Percentiles rank a stretch among this genome's conserved stretches.
Conservation (phyloP, 768 basidiomycete genomes). For the Mrakia gelida region DNA sequence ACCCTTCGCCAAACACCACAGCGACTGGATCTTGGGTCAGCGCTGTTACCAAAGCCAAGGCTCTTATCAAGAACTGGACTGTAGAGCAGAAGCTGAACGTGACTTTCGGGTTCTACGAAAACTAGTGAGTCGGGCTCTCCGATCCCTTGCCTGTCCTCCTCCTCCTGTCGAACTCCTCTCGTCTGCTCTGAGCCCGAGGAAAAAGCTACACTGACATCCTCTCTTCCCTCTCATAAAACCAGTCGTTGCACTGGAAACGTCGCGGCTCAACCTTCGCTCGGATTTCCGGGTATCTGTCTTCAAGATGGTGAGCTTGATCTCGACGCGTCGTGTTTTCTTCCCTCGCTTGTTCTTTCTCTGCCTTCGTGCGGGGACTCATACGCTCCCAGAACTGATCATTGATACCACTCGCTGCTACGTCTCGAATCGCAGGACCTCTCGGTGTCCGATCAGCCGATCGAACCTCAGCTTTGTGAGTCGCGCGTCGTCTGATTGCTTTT, state of each 20-base stretch:
- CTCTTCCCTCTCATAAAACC: background rate
- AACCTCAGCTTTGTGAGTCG: constrained; percentile 40
- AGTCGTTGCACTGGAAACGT: constrained; percentile 52
- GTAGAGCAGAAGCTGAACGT: constrained; percentile 57
- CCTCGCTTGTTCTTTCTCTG: background rate
- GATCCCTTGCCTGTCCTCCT: background rate
- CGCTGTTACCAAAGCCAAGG: constrained; percentile 41
- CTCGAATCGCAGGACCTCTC: constrained; percentile 40
- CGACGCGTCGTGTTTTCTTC: no score
- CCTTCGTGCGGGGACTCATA: no score
- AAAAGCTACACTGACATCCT: no score
- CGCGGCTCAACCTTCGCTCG: constrained; percentile 50
- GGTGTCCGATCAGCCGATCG: constrained; percentile 74
- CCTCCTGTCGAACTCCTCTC: background rate
- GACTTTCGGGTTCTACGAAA: constrained; percentile 49
- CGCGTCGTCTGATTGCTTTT: no score
- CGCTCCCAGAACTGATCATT: background rate
- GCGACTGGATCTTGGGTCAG: constrained; percentile 36
- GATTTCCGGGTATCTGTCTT: constrained; percentile 53
- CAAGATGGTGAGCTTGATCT: constrained; percentile 44
- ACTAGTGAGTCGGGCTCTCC: constrained; percentile 32
- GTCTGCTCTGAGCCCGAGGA: background rate
- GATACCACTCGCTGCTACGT: background rate
- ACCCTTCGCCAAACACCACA: constrained; percentile 1
- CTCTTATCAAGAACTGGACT: constrained; percentile 46